Evolutionary conservation across 495 filamentous ascomycete species (phyloP), one percentile per base, ranked within the genome.

Genomic region (Trichoderma virens): DNA sequence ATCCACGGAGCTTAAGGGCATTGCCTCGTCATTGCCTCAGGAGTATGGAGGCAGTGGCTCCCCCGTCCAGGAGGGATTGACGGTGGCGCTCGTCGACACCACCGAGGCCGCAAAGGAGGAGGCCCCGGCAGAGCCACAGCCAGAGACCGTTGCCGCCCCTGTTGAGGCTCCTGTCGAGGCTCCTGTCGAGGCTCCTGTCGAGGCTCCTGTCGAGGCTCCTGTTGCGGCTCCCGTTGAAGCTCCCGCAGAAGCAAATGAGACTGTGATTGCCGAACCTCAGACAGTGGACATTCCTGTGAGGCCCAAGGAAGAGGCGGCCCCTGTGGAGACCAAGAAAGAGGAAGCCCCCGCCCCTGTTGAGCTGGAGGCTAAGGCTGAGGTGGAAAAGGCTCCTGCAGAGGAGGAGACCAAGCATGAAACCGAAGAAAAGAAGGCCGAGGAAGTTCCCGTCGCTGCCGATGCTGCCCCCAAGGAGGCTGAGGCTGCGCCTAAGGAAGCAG

Each of bases 1-100:
- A 45, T 73, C 84, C 30, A 63, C 75, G 18, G 73, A 69, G 0
- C 69, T 91, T 27, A 81, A 85, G 59, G 78, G 81, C 65, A 66
- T 95, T 61, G 35, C 35, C 20, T 20, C 34, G 18, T 43, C 35
- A 5, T 70, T 93, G 31, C 87, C 88, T 30, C 74, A 76, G 61
- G 79, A 76, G 63, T 94, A 94, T 73, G 90, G 91, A 62, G 90
- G 91, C 32, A 85, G 23, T 13, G 51, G 51, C 51, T 2, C 8
- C 2, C 23, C 25, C 11, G 51, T 56, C 25, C 51, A 56, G 8
- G 7, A 27, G 3, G 23, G 23, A 18, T 30, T 56, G 51, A 30
- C 51, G 18, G 3, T 56, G 13, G 9, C 51, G 27, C 23, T 27
- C 23, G 51, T 28, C 25, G 51, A 56, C 30, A 16, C 13, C 2